Evolutionary conservation across 2,329 filamentous ascomycete species (phyloP).

Genomic region (Plectosphaerella plurivora): DNA sequence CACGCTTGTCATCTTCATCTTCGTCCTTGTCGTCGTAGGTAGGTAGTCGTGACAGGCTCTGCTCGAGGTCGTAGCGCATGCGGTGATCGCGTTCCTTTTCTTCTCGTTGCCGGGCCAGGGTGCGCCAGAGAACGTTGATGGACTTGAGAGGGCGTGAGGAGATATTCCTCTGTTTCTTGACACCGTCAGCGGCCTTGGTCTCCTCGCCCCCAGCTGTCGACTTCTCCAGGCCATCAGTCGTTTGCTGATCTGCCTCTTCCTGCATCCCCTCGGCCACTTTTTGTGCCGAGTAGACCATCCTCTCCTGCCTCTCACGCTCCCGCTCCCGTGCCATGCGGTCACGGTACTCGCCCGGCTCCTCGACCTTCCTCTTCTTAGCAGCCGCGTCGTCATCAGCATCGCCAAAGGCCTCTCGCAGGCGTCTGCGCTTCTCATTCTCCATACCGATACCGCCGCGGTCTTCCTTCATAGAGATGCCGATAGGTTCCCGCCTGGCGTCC

Average conservation of each 20-base stretch:
- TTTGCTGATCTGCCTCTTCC: conserved; percentile 34
- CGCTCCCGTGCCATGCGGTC: conserved; percentile 67
- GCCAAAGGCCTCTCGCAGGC: conserved; percentile 59
- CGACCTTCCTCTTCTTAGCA: conserved; percentile 57
- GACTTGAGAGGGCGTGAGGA: conserved; percentile 53
- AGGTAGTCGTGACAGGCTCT: conserved; percentile 58
- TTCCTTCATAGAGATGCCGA: conserved; percentile 72
- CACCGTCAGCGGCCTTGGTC: conserved; percentile 12
- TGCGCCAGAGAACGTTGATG: conserved; percentile 76
- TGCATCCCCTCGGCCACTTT: conserved; percentile 76
- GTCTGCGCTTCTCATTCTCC: conserved; percentile 79
- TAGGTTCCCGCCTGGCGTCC: conserved; percentile 57
- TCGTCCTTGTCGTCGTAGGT: conserved; percentile 65
- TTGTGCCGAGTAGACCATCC: conserved; percentile 71
- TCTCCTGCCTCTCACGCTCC: conserved; percentile 64
- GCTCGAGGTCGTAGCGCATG: conserved; percentile 62
- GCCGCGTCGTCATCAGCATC: conserved; percentile 34
- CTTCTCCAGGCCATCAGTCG: conserved; percentile 6
- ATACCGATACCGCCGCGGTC: conserved; percentile 79
- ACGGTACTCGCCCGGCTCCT: conserved; percentile 64
- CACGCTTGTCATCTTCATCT: conserved; percentile 65
- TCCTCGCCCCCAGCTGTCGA: conserved; percentile 3
- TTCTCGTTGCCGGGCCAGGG: conserved; percentile 64
- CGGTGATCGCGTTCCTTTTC: conserved; percentile 64
- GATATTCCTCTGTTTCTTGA: conserved; percentile 20